These are phyloP conservation scores for Eucalyptus shirleyi DNA, from an alignment of 345 rosid genomes.

Conservation along the genomic window DNA sequence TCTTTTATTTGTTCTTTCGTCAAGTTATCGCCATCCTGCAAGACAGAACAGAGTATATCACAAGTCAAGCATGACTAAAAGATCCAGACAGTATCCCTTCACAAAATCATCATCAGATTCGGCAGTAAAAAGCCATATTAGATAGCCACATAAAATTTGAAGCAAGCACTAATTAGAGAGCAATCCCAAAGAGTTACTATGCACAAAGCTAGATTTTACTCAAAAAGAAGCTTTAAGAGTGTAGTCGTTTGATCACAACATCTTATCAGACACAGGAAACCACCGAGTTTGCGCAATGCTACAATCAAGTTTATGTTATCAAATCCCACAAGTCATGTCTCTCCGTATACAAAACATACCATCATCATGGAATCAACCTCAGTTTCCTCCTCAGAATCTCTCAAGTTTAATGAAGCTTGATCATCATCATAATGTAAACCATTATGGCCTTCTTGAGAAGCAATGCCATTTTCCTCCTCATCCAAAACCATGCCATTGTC, in stretches of 20 bases:
- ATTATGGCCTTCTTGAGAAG: constrained; percentile 16
- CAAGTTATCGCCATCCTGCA: constrained; percentile 77
- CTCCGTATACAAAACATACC: constrained; percentile 18
- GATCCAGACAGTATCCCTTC: background rate
- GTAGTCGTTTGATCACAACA: background rate
- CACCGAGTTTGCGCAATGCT: background rate
- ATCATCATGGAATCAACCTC: constrained; percentile 72
- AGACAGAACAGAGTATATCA: background rate
- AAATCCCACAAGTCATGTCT: background rate
- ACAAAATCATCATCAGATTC: background rate
- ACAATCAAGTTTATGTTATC: background rate
- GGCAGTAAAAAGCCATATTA: background rate
- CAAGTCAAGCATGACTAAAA: background rate
- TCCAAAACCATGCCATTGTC: constrained; percentile 80
- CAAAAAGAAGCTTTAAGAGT: background rate
- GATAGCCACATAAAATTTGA: background rate
- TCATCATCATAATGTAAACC: constrained; percentile 49
- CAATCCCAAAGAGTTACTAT: background rate
- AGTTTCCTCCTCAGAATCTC: constrained; percentile 71
- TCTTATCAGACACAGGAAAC: background rate
- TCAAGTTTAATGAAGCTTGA: constrained; percentile 40
- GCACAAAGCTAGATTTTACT: background rate
- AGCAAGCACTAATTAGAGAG: background rate
- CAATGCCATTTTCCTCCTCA: constrained; percentile 26
- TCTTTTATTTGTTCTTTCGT: constrained; percentile 78